Conservation (phyloP, 169 alveolate species). For the Plasmodium berghei region DNA sequence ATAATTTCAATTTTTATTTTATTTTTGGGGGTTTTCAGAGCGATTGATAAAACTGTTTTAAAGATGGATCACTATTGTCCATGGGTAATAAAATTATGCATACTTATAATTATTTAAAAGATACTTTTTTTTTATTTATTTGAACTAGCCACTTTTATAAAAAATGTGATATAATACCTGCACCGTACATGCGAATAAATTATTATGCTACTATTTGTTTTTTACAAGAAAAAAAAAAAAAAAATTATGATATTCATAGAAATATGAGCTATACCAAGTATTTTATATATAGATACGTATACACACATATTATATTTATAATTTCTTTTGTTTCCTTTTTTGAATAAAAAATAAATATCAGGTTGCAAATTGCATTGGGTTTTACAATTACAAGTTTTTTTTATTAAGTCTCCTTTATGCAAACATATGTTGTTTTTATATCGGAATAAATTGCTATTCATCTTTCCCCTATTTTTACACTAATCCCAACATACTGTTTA, state of each 20-base stretch:
- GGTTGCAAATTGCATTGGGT: slow-evolving; percentile 78
- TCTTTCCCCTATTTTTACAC: slow-evolving; percentile 55
- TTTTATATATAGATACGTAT: too few species aligned
- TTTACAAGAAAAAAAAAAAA: too few species aligned
- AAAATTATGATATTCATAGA: too few species aligned
- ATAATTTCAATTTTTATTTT: not conserved
- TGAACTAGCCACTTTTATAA: too few species aligned
- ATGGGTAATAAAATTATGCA: slow-evolving; percentile 80
- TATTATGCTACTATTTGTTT: too few species aligned
- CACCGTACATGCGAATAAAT: too few species aligned
- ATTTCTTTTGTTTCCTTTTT: too few species aligned
- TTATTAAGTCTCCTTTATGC: slow-evolving; percentile 50
- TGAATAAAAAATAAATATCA: not conserved
- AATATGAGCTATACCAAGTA: too few species aligned
- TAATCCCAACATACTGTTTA: slow-evolving; percentile 51
- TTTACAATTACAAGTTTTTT: slow-evolving; percentile 72
- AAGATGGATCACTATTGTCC: slow-evolving; percentile 95
- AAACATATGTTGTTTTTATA: slow-evolving; percentile 36
- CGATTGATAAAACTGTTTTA: slow-evolving; percentile 87
- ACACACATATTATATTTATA: too few species aligned
- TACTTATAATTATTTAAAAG: too few species aligned
- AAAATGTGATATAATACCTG: too few species aligned
- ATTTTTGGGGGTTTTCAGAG: slow-evolving; percentile 1
- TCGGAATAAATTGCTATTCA: slow-evolving; percentile 35
- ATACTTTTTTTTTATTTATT: too few species aligned